phyloP scores from a whole-genome alignment of 2,329 filamentous ascomycete genomes.

The Penicillium sp. region DNA sequence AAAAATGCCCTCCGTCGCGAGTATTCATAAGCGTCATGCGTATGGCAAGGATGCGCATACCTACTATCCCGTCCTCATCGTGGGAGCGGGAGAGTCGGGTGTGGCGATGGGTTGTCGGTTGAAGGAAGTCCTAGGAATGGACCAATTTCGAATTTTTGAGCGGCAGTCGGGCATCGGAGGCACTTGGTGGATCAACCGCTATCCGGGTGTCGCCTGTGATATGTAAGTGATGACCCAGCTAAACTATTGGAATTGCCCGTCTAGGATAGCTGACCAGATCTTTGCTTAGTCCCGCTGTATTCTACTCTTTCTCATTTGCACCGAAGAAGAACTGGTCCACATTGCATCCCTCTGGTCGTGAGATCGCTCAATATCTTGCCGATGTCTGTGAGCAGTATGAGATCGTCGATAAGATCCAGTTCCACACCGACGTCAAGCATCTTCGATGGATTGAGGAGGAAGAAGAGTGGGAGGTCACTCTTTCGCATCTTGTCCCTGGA shows the following conservation, averaged over 20 bases:
- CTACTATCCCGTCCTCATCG: slow-evolving; percentile 58
- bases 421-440: slow-evolving; percentile 61
- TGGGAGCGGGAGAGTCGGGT: slow-evolving; percentile 66
- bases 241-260: too few species aligned
- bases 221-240: slow-evolving; percentile 41
- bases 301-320: slow-evolving; percentile 62
- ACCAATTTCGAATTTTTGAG: slow-evolving; percentile 66
- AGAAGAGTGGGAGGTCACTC: slow-evolving; percentile 59
- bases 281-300: slow-evolving; percentile 52
- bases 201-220: slow-evolving; percentile 64
- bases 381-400: slow-evolving; percentile 58
- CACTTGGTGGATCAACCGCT: slow-evolving; percentile 67
- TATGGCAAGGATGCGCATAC: slow-evolving; percentile 46
- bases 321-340: slow-evolving; percentile 58
- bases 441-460: slow-evolving; percentile 58
- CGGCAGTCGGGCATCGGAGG: slow-evolving; percentile 62
- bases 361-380: slow-evolving; percentile 58
- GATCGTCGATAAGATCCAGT: slow-evolving; percentile 61
- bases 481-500: slow-evolving; percentile 56
- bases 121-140: slow-evolving; percentile 61
- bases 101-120: slow-evolving; percentile 65
- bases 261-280: not conserved
- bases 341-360: slow-evolving; percentile 53
- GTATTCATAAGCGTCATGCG: slow-evolving; percentile 45
- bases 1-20: slow-evolving; percentile 34